Evolutionary conservation across 2,329 filamentous ascomycete genomes (phyloP).

Genomic region (Didymella pinodella): DNA sequence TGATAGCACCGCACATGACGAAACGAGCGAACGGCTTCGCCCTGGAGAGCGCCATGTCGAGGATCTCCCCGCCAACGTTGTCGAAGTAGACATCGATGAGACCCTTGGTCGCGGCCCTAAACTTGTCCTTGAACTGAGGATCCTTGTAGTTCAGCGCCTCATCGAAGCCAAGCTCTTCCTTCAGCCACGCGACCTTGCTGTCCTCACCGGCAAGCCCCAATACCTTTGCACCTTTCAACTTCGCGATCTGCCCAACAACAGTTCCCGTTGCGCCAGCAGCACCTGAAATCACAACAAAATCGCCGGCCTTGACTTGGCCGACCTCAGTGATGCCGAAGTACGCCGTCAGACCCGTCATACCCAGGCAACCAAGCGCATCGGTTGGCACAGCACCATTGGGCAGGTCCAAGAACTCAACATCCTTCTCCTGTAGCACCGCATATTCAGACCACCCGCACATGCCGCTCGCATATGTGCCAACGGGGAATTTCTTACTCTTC

Average conservation of each 20-base stretch:
- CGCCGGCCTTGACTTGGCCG: slow-evolving; percentile 71
- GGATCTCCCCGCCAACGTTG: slow-evolving; percentile 60
- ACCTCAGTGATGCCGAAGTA: slow-evolving; percentile 78
- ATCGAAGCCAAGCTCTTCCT: slow-evolving; percentile 62
- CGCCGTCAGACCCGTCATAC: slow-evolving; percentile 75
- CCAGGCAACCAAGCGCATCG: slow-evolving; percentile 62
- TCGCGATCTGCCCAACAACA: slow-evolving; percentile 80
- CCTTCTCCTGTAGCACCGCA: slow-evolving; percentile 64
- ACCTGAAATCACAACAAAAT: slow-evolving; percentile 79
- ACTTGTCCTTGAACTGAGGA: slow-evolving; percentile 57
- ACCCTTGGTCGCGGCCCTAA: slow-evolving; percentile 57
- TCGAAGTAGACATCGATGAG: slow-evolving; percentile 63
- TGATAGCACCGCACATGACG: slow-evolving; percentile 57
- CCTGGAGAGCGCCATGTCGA: slow-evolving; percentile 56
- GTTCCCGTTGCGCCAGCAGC: slow-evolving; percentile 81
- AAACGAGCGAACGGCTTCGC: slow-evolving; percentile 54
- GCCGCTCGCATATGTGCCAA: slow-evolving; percentile 66
- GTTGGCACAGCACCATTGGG: slow-evolving; percentile 60
- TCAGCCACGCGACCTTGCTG: slow-evolving; percentile 64
- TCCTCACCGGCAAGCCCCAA: slow-evolving; percentile 62
- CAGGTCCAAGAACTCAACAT: slow-evolving; percentile 55
- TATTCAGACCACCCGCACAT: slow-evolving; percentile 71
- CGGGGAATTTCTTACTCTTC: slow-evolving; percentile 62
- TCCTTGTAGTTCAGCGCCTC: slow-evolving; percentile 65
- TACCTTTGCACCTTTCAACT: slow-evolving; percentile 67